Conservation (phyloP, 768 basidiomycete genomes). For the Postia placenta region DNA sequence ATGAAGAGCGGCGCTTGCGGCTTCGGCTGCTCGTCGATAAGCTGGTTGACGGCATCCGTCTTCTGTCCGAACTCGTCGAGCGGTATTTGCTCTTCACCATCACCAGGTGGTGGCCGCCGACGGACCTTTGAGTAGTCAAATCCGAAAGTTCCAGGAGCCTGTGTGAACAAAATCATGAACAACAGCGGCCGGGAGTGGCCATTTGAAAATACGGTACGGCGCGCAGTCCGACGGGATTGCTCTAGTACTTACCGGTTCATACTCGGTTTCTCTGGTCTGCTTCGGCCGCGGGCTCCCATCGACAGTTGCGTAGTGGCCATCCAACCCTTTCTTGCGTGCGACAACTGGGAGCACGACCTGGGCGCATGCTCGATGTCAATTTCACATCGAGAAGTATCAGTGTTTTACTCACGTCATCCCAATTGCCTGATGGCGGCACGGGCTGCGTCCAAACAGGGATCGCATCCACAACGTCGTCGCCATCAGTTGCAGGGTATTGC, state of each 20-base stretch:
- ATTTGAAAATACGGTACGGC: background rate
- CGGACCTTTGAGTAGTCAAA: constrained; percentile 71
- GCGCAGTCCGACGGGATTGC: background rate
- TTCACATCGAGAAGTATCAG: background rate
- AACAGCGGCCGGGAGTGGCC: constrained; percentile 2
- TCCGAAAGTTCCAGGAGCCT: constrained; percentile 84
- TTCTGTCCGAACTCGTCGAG: constrained; percentile 63
- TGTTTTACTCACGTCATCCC: constrained; percentile 65
- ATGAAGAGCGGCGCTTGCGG: background rate
- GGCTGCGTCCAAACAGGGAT: constrained; percentile 84
- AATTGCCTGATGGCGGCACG: constrained; percentile 59
- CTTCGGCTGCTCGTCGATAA: constrained; percentile 9
- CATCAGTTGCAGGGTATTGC: constrained; percentile 57
- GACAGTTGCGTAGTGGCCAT: constrained; percentile 60
- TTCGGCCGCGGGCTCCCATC: constrained; percentile 62
- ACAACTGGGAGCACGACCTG: constrained; percentile 83
- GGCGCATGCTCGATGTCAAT: constrained; percentile 1
- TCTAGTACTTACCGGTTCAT: constrained; percentile 51
- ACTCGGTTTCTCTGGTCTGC: constrained; percentile 31
- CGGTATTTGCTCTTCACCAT: constrained; percentile 33
- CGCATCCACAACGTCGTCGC: constrained; percentile 59
- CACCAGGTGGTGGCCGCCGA: constrained; percentile 34
- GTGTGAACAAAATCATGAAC: background rate
- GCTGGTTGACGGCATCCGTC: constrained; percentile 17
- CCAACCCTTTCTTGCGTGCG: constrained; percentile 74